These are phyloP conservation scores for Medakamo hakoo DNA, from an alignment of 139 green algal genomes.

Conservation along the genomic window DNA sequence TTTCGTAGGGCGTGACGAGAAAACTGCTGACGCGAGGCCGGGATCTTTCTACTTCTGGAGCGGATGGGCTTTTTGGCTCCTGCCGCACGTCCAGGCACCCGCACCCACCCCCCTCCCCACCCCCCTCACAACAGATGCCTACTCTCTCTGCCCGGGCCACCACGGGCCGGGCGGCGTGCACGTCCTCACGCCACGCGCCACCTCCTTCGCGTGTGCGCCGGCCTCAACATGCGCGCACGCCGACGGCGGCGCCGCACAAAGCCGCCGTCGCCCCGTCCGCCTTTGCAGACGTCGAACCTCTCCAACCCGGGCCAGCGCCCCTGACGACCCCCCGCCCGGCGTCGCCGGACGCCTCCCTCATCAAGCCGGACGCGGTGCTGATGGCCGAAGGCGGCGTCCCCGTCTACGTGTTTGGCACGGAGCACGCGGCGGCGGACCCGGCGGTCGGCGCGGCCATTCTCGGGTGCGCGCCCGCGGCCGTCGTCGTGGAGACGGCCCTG, in stretches of 20 bases:
- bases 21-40: neutral
- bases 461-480: constrained; percentile 15
- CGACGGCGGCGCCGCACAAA: too few relatives aligned
- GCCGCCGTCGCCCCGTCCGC: too few relatives aligned
- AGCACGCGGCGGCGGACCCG: constrained; percentile 8
- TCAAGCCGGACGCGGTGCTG: constrained; percentile 4
- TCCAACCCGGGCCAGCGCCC: neutral
- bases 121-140: neutral
- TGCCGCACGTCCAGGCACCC: neutral
- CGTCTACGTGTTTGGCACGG: constrained; percentile 19
- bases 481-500: constrained; percentile 50
- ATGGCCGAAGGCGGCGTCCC: constrained; percentile 8
- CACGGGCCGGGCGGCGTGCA: too few relatives aligned
- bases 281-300: too few relatives aligned
- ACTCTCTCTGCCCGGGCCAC: too few relatives aligned
- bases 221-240: too few relatives aligned
- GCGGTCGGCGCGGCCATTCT: constrained; percentile 28
- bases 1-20: neutral
- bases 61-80: neutral
- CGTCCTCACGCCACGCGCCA: too few relatives aligned
- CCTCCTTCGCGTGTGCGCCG: too few relatives aligned
- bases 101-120: neutral
- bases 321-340: neutral
- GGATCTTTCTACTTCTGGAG: neutral
- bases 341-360: neutral